These are phyloP conservation scores for Erythrobasidium hasegawianum DNA, from an alignment of 1,284 basidiomycete species.

Conservation along the genomic window DNA sequence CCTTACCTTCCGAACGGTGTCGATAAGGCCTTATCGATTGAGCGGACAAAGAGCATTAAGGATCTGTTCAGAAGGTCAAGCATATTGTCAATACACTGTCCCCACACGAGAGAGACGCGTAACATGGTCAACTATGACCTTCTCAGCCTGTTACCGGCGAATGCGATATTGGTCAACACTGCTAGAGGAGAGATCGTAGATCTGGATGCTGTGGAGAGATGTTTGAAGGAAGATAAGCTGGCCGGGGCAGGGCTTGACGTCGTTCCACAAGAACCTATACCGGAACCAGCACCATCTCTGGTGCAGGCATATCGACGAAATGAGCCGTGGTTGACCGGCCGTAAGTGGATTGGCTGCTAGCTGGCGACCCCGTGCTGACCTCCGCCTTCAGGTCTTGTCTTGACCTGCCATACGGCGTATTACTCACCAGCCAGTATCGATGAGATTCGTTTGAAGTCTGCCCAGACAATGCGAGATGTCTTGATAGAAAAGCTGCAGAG, in stretches of 20 bases:
- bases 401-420: slow-evolving; percentile 37
- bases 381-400: slow-evolving; percentile 16
- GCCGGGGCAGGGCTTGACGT: slow-evolving; percentile 37
- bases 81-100: slow-evolving; percentile 40
- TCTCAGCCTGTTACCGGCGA: slow-evolving; percentile 34
- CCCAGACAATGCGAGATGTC: slow-evolving; percentile 36
- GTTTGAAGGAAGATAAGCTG: slow-evolving; percentile 30
- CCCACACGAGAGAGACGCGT: slow-evolving; percentile 40
- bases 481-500: slow-evolving; percentile 26
- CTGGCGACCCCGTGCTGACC: too few relatives aligned
- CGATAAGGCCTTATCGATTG: slow-evolving; percentile 39
- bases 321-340: slow-evolving; percentile 39
- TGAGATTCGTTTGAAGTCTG: slow-evolving; percentile 35
- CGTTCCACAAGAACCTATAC: slow-evolving; percentile 35
- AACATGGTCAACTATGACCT: slow-evolving; percentile 36
- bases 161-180: slow-evolving; percentile 41
- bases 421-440: slow-evolving; percentile 30
- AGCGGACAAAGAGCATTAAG: slow-evolving; percentile 35
- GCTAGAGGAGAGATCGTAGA: slow-evolving; percentile 40
- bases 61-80: slow-evolving; percentile 39
- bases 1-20: slow-evolving; percentile 31
- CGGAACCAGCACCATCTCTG: slow-evolving; percentile 35
- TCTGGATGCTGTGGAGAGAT: slow-evolving; percentile 38
- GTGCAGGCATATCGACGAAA: slow-evolving; percentile 38
- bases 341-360: too few relatives aligned